Conservation (phyloP, 805 yeast genomes). For the Candida argentea region DNA sequence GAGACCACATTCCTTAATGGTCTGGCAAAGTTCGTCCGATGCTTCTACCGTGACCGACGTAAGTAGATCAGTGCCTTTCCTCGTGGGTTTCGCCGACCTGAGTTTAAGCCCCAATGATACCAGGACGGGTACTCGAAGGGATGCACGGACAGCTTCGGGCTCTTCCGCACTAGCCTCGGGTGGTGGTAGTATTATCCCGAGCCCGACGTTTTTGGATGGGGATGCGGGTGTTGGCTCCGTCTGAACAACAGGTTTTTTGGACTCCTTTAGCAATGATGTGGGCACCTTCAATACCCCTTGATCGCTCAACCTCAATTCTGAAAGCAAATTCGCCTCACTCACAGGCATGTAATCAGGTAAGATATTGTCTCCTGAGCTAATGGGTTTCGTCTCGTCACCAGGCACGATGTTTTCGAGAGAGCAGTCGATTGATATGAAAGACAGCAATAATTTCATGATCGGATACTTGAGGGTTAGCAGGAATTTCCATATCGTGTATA, state of each 20-base stretch:
- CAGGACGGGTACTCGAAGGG: slow-evolving; percentile 13
- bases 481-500: slow-evolving; percentile 19
- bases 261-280: not conserved
- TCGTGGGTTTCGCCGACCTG: slow-evolving; percentile 39
- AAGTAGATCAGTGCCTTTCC: slow-evolving; percentile 33
- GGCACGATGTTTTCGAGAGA: slow-evolving; percentile 6
- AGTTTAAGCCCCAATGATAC: slow-evolving; percentile 35
- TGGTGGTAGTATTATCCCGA: not conserved
- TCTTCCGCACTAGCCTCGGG: not conserved
- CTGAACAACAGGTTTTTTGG: not conserved
- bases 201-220: too few relatives aligned
- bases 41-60: slow-evolving; percentile 40
- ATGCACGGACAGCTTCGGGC: not conserved
- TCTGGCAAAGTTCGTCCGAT: slow-evolving; percentile 26
- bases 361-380: slow-evolving; percentile 1
- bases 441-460: slow-evolving; percentile 16
- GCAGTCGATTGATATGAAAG: slow-evolving; percentile 15
- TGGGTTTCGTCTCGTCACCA: not conserved
- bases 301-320: too few relatives aligned
- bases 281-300: slow-evolving; percentile 9
- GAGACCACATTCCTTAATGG: slow-evolving; percentile 2
- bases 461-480: slow-evolving; percentile 21
- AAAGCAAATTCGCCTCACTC: slow-evolving; percentile 7
- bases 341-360: slow-evolving; percentile 12
- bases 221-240: not conserved